Evolutionary conservation across 1,284 basidiomycete species (phyloP).

Genomic region (Puccinia triticina): DNA sequence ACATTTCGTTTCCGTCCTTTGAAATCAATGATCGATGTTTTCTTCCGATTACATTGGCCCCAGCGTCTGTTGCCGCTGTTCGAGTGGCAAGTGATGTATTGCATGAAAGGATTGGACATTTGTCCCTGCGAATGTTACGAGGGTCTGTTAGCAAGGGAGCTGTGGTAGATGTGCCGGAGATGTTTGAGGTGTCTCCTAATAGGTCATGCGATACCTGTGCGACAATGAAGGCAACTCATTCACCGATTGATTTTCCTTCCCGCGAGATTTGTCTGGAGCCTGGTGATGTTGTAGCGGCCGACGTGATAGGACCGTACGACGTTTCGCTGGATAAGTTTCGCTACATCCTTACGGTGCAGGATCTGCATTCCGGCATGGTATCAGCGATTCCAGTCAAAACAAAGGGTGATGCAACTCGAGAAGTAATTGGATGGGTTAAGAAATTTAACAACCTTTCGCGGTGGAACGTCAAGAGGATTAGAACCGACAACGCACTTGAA

Average conservation of each 20-base stretch:
- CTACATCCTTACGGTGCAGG: too few relatives aligned
- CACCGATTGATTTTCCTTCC: not conserved
- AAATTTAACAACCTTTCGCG: too few relatives aligned
- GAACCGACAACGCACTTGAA: too few relatives aligned
- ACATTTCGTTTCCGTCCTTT: too few relatives aligned
- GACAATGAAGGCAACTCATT: not conserved
- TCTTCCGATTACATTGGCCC: not conserved
- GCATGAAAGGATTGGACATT: not conserved
- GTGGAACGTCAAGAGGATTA: too few relatives aligned
- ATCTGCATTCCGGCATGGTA: too few relatives aligned
- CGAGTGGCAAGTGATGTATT: not conserved
- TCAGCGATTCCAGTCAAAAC: too few relatives aligned
- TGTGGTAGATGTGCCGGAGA: too few relatives aligned
- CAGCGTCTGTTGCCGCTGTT: not conserved
- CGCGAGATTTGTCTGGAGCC: not conserved
- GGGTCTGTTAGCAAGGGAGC: not conserved
- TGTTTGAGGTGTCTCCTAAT: not conserved
- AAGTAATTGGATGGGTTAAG: too few relatives aligned
- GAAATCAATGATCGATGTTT: not conserved
- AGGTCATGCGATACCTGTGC: constrained; percentile 12
- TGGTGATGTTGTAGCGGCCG: not conserved
- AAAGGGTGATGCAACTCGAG: too few relatives aligned
- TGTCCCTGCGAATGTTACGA: not conserved
- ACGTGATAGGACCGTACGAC: too few relatives aligned
- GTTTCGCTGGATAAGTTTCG: too few relatives aligned